Evolutionary conservation across 805 yeast genomes (phyloP), one percentile per base, ranked within the genome.

Genomic region (Alloascoidea africana): DNA sequence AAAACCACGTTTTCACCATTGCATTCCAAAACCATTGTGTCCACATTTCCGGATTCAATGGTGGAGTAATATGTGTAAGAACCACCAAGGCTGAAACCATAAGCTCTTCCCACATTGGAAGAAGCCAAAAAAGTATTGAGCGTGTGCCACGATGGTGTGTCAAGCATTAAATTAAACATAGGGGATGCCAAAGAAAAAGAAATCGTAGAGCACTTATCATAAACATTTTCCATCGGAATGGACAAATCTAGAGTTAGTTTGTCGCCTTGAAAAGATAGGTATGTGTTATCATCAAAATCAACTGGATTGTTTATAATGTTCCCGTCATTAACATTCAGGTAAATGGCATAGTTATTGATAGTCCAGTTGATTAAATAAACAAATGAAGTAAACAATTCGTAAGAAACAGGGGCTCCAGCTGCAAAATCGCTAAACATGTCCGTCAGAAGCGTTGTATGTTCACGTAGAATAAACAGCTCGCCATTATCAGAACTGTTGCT

Each of bases 141-240:
- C 0, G 97, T 87, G 50, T 85, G 93, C 95, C 97, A 91, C 1
- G 89, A 79, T 0, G 98, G 97, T 0, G 91, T 73, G 40, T 76
- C 79, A 2, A 87, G 53, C 1, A 70, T 59, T 35, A 91, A 48
- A 36, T 76, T 68, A 45, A 85, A 71, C 36, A 57, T 58, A 0
- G 82, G 73, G 0, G 94, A 77, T 2, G 44, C 44, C 2, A 79
- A 44, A 1, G 56, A 54, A 46, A 65, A 83, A 13, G 64, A 58
- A 13, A 79, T 60, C 0, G 68, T 65, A 1, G 72, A 69, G 2
- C 68, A 65, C 37, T 67, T 69, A 27, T 68, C 57, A 30, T 70
- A 65, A 14, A 74, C 62, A 0, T 70, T 65, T 11, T 66, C 66
- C 44, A 75, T 48, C 0, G 97, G 96, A 1, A 85, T 60, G 0